These are phyloP conservation scores for Nitzschia putrida DNA, from an alignment of 108 stramenopile genomes.

Conservation along the genomic window DNA sequence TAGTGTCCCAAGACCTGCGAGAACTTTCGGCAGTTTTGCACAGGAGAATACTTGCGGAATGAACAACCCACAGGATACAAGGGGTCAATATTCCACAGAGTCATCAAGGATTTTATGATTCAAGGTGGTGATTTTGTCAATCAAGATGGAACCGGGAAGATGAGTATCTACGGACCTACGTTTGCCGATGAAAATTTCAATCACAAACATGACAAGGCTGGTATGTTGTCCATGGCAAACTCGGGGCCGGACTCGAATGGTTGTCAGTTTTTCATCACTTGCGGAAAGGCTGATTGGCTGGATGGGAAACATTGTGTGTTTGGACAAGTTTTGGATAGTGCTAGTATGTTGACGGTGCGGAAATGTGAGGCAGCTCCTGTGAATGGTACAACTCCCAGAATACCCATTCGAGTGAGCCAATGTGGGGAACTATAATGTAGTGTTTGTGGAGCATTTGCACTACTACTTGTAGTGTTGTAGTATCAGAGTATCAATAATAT, in stretches of 20 bases:
- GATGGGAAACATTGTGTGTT: slow-evolving; percentile 96
- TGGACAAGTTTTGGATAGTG: slow-evolving; percentile 93
- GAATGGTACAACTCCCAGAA: slow-evolving; percentile 65
- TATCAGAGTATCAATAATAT: background rate
- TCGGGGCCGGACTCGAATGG: slow-evolving; percentile 90
- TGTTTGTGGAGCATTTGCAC: background rate
- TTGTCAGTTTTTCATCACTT: slow-evolving; percentile 98
- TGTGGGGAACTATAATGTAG: slow-evolving; percentile 76
- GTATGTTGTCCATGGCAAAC: slow-evolving; percentile 93
- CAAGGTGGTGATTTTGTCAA: slow-evolving; percentile 91
- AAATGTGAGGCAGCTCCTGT: slow-evolving; percentile 88
- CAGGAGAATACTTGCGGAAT: slow-evolving; percentile 82
- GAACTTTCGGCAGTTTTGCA: slow-evolving; percentile 48
- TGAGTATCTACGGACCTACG: slow-evolving; percentile 71
- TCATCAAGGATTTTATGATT: slow-evolving; percentile 83
- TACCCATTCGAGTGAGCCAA: slow-evolving; percentile 72
- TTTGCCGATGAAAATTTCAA: slow-evolving; percentile 95
- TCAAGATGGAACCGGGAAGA: slow-evolving; percentile 90
- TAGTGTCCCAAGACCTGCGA: slow-evolving; percentile 84
- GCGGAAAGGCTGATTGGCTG: slow-evolving; percentile 88
- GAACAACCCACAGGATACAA: slow-evolving; percentile 94
- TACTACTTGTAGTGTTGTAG: background rate
- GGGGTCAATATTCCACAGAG: slow-evolving; percentile 89
- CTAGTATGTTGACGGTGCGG: slow-evolving; percentile 87
- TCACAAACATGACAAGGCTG: slow-evolving; percentile 85